Evolutionary conservation across 345 rosid genomes (phyloP), one percentile per base, ranked within the genome.

Genomic region (Eucalyptus victrix): DNA sequence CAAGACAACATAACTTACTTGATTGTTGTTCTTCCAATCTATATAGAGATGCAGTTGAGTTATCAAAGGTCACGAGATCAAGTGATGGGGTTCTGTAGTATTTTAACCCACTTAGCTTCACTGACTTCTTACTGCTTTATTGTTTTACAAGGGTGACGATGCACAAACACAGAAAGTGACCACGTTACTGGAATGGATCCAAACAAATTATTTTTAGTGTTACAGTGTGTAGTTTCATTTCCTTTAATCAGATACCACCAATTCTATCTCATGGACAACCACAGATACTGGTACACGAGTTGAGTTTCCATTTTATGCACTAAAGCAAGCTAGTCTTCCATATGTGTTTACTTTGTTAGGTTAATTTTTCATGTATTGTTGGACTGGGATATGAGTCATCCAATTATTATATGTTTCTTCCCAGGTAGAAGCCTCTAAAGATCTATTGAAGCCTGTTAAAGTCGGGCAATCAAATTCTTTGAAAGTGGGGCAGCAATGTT

Each of bases 401-500:
- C 30, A 40, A n/a, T 53, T 47, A 23, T 54, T n/a, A 80, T 87
- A 37, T 88, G 51, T 87, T 90, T 88, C 37, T 69, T 93, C 12
- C 86, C 90, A 97, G 99, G 97, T 97, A 86, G 99, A 97, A 90
- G 99, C 99, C 42, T 91, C 99, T 17, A 93, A 95, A 90, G 93
- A 94, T 86, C 92, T 97, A 87, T 65, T 97, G 93, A 96, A 90
- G 93, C 98, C 99, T 87, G 96, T 96, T 37, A 95, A 91, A 81
- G 94, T 95, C 87, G 99, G 99, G 34, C 92, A 94, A 88, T 97
- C 99, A 45, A 93, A 92, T 90, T 94, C 94, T 91, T 92, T 97
- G 88, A 97, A 91, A 92, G 99, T 97, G 86, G 99, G 99, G 51
- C 99, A 97, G 91, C 98, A 96, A 67, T 97, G 99, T 91, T 93